Evolutionary conservation across 179 eudicot genomes (phyloP).

Genomic region (Patellifolia procumbens): DNA sequence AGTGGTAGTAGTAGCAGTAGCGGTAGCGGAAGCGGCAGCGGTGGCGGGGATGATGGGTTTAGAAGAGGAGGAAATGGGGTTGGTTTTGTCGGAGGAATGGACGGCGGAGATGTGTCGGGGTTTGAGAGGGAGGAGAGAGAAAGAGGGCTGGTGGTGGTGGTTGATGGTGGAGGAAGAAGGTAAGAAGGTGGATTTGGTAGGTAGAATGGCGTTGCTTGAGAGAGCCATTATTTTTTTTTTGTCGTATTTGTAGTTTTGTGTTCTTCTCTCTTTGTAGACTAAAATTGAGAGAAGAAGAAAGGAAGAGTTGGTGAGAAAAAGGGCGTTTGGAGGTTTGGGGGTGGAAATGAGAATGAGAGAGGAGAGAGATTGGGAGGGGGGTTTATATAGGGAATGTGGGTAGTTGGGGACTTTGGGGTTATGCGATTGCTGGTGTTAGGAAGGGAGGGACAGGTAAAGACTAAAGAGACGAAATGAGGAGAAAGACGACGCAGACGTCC

Average conservation of each 20-base stretch:
- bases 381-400: conserved; percentile 10
- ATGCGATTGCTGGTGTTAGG: conserved; percentile 1
- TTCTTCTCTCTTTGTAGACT: not conserved
- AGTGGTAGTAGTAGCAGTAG: conserved; percentile 1
- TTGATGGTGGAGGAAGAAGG: not conserved
- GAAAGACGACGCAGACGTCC: no score
- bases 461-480: not conserved
- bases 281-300: not conserved
- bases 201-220: conserved; percentile 42
- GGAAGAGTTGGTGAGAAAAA: conserved; percentile 15
- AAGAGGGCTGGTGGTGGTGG: conserved; percentile 16
- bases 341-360: conserved; percentile 34
- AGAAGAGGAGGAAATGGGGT: conserved; percentile 29
- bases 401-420: not conserved
- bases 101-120: conserved; percentile 40
- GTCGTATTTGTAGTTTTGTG: not conserved
- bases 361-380: conserved; percentile 9
- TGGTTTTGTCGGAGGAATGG: conserved; percentile 43
- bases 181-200: conserved; percentile 35
- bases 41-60: conserved; percentile 22
- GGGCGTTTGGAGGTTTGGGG: conserved; percentile 13
- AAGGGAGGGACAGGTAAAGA: conserved; percentile 8
- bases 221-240: conserved; percentile 45
- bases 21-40: conserved; percentile 24
- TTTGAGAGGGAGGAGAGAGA: conserved; percentile 31